Evolutionary conservation across 2,329 filamentous ascomycete species (phyloP).

Genomic region (Amesomyces nigricolor): DNA sequence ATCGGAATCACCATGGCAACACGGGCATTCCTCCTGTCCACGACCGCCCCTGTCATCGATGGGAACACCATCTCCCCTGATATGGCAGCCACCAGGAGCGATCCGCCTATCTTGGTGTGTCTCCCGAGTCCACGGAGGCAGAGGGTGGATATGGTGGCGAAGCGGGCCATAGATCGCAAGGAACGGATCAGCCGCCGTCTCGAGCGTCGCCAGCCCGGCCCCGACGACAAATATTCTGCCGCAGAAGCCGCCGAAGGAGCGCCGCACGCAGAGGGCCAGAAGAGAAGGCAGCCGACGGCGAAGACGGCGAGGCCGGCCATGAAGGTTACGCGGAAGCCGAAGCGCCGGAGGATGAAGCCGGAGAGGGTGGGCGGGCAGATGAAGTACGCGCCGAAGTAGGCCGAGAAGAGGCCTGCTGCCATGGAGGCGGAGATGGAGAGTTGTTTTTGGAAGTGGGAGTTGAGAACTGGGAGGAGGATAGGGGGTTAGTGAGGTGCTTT

Average conservation of each 20-base stretch:
- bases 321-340: constrained; percentile 62
- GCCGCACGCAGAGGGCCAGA: too few relatives aligned
- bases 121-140: constrained; percentile 52
- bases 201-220: constrained; percentile 42
- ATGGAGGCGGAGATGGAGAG: constrained; percentile 41
- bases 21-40: constrained; percentile 26
- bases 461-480: constrained; percentile 34
- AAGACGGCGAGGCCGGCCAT: constrained; percentile 54
- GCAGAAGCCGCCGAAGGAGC: too few relatives aligned
- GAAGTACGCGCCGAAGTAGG: constrained; percentile 46
- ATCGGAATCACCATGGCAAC: constrained; percentile 29
- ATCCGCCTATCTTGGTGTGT: constrained; percentile 50
- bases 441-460: constrained; percentile 45
- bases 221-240: too few relatives aligned
- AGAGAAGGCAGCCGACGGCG: too few relatives aligned
- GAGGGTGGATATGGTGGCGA: constrained; percentile 54
- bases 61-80: constrained; percentile 52
- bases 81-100: constrained; percentile 50
- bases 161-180: constrained; percentile 53
- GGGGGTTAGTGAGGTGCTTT: not conserved
- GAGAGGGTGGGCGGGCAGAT: constrained; percentile 36
- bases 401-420: constrained; percentile 44
- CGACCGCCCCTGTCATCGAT: constrained; percentile 43
- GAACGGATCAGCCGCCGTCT: constrained; percentile 54
- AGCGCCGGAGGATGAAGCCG: constrained; percentile 54